Conservation (phyloP, 495 filamentous ascomycete genomes). For the Extremus antarcticus region DNA sequence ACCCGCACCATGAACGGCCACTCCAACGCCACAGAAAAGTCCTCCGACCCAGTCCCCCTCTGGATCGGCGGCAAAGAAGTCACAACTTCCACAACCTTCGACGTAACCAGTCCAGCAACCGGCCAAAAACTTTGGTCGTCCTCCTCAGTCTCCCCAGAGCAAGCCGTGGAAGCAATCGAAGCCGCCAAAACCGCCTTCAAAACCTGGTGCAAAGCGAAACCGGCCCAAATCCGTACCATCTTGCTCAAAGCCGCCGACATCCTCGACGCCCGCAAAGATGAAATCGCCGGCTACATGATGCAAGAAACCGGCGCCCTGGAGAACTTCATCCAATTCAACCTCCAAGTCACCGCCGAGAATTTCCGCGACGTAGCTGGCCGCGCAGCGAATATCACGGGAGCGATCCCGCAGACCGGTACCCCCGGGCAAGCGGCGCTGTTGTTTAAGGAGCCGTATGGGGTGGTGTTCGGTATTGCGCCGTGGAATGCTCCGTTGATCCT, state of each 20-base stretch:
- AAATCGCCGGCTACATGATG: conserved; percentile 50
- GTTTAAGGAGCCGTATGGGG: conserved; percentile 72
- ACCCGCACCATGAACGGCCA: conserved; percentile 8
- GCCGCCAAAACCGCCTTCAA: conserved; percentile 59
- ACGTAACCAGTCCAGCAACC: conserved; percentile 54
- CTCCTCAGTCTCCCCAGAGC: conserved; percentile 49
- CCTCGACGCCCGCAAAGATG: conserved; percentile 50
- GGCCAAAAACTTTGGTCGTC: conserved; percentile 49
- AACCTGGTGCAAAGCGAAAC: conserved; percentile 55
- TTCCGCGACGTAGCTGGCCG: conserved; percentile 62
- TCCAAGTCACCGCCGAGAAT: conserved; percentile 46
- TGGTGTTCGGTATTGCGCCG: conserved; percentile 70
- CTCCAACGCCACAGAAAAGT: conserved; percentile 5
- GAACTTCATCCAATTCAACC: conserved; percentile 41
- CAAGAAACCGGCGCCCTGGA: conserved; percentile 56
- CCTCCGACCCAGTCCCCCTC: conserved; percentile 45
- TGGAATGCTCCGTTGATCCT: conserved; percentile 43
- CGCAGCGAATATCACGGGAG: conserved; percentile 48
- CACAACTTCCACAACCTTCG: conserved; percentile 49
- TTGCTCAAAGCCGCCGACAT: conserved; percentile 60
- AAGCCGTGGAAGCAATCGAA: conserved; percentile 51
- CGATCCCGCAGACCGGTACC: conserved; percentile 44
- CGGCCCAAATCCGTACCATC: conserved; percentile 55
- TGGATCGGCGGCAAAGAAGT: conserved; percentile 62
- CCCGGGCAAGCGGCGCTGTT: conserved; percentile 56